Evolutionary conservation across 2,329 filamentous ascomycete genomes (phyloP), one percentile per base, ranked within the genome.

Genomic region (Apiospora phragmitis): DNA sequence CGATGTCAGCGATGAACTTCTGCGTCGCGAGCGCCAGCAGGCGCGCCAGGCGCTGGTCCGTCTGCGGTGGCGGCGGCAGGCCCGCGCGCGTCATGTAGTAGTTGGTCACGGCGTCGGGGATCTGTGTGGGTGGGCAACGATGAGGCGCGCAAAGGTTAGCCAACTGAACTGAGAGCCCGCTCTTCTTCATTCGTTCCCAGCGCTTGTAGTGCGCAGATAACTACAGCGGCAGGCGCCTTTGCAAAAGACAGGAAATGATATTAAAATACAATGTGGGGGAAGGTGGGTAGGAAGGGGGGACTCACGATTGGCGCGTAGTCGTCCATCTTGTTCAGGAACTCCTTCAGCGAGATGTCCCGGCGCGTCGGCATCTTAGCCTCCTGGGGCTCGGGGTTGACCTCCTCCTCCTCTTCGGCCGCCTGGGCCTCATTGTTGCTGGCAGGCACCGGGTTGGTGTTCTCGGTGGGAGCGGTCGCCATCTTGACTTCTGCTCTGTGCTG

Each of bases 1-100:
- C 96, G 74, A 99, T 94, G 81, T 99, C 96, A 71, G 96, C 95
- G 77, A 99, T 93, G 86, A 99, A 99, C 81, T 99, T 99, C 80
- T 99, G 96, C 0, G 96, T 97, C n/a, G 96, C 96, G 11, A 99
- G 92, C 2, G 96, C 95, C 59, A 99, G 92, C 3, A 99, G 92
- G 66, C 95, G 94, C 29, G 95, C 94, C 38, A 99, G 92, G 71
- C 95, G 94, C 26, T 92, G 92, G 77, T 97, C 94, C 68, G 94
- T 97, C 77, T 96, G 92, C 0, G 94, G 95, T 51, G 95, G 94
- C 1, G 95, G 95, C 43, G 96, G 95, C 4, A 99, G 93, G 69
- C 96, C 96, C 74, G 95, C 94, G 76, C 97, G 93, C 47, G 95
- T 97, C 85, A 99, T 93, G 84, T 99, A 99, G 87, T 98, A 98